These are phyloP conservation scores for Cladorrhinum sp. DNA, from an alignment of 2,329 filamentous ascomycete species.

Conservation along the genomic window DNA sequence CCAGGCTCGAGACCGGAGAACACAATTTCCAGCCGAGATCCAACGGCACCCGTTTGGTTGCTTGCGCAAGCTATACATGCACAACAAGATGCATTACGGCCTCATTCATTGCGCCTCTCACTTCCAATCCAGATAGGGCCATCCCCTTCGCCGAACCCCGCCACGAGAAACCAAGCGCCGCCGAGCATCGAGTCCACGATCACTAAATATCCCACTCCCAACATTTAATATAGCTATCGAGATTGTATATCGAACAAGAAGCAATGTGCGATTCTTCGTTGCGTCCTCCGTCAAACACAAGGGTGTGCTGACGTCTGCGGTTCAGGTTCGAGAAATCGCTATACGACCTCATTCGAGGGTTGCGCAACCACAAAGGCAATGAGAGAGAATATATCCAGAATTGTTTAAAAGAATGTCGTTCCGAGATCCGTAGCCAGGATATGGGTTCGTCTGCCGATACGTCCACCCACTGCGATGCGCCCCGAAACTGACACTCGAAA, in stretches of 20 bases:
- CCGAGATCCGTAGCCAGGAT: constrained; percentile 88
- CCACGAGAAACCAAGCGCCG: neutral
- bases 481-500: constrained; percentile 23
- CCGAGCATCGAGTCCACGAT: neutral
- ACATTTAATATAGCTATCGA: neutral
- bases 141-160: constrained; percentile 16
- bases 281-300: neutral
- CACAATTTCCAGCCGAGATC: neutral
- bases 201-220: neutral
- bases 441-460: constrained; percentile 61
- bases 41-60: neutral
- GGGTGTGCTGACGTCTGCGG: constrained; percentile 26
- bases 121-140: constrained; percentile 8
- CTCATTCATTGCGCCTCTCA: constrained; percentile 1
- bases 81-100: constrained; percentile 20
- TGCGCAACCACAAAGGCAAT: constrained; percentile 91
- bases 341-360: constrained; percentile 95
- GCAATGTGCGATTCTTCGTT: constrained; percentile 25
- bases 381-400: constrained; percentile 95
- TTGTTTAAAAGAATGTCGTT: constrained; percentile 89
- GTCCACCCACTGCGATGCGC: neutral
- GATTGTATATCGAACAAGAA: neutral
- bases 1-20: neutral
- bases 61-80: neutral
- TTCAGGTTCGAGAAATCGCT: constrained; percentile 97